Conservation (phyloP, 75 land plant genomes). For the Ceratopteris richardii region DNA sequence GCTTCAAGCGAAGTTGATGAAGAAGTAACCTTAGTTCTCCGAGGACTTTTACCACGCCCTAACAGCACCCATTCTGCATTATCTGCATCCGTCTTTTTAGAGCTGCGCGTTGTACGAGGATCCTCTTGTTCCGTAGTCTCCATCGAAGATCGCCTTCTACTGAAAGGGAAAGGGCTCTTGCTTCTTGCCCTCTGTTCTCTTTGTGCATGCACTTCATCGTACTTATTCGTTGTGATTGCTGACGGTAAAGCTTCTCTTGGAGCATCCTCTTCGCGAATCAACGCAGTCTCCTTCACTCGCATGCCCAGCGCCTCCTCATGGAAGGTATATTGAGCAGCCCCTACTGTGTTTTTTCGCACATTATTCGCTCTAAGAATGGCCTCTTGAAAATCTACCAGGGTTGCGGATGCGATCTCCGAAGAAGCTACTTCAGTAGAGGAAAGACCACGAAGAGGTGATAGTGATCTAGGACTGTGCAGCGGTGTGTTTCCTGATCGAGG, state of each 20-base stretch:
- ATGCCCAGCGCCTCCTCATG: not conserved
- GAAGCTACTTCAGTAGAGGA: not conserved
- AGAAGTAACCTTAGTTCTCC: not conserved
- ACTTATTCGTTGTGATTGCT: no score
- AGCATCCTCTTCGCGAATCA: no score
- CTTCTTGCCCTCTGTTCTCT: not conserved
- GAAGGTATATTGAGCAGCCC: not conserved
- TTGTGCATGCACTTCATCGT: no score
- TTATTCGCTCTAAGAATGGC: not conserved
- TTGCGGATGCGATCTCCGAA: not conserved
- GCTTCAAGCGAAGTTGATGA: not conserved
- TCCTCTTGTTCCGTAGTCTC: not conserved
- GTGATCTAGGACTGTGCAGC: not conserved
- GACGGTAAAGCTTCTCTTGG: no score
- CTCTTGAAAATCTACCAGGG: not conserved
- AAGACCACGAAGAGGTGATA: not conserved
- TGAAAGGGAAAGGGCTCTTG: not conserved
- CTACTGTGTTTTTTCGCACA: not conserved
- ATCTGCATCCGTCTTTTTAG: not conserved
- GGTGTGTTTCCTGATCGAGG: not conserved
- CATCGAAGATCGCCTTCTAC: not conserved
- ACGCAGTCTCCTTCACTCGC: not conserved
- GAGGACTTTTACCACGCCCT: not conserved
- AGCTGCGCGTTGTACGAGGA: not conserved
- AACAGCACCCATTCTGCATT: conserved; percentile 2